Conservation (phyloP, 495 filamentous ascomycete genomes). For the Podospora anserina region DNA sequence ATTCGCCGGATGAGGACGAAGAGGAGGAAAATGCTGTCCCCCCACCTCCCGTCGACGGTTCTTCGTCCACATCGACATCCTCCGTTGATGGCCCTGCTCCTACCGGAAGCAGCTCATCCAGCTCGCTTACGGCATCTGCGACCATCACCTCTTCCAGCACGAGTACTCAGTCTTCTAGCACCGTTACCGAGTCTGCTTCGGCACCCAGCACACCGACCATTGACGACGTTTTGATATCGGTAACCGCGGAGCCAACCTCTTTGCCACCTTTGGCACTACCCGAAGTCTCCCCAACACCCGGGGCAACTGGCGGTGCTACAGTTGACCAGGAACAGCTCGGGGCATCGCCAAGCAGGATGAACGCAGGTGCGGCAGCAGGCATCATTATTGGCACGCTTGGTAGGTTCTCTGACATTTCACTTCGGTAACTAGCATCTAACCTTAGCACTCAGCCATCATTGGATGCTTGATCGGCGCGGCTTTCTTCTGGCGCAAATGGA, state of each 20-base stretch:
- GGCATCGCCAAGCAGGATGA: background rate
- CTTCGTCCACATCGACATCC: background rate
- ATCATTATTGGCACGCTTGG: slow-evolving; percentile 25
- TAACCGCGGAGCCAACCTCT: background rate
- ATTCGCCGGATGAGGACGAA: slow-evolving; percentile 5
- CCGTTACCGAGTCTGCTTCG: background rate
- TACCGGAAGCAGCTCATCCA: background rate
- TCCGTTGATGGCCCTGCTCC: background rate
- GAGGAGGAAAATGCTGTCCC: background rate
- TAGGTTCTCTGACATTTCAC: background rate
- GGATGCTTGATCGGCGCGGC: slow-evolving; percentile 16
- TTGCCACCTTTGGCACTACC: background rate
- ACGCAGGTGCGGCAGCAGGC: slow-evolving; percentile 16
- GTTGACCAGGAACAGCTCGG: background rate
- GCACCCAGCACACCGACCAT: background rate
- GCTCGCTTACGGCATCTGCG: background rate
- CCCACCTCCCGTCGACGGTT: background rate
- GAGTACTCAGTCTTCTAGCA: background rate
- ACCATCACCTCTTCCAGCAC: slow-evolving; percentile 1
- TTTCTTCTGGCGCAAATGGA: slow-evolving; percentile 23
- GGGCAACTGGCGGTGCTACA: background rate
- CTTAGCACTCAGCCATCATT: slow-evolving; percentile 12
- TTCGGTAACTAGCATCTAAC: background rate
- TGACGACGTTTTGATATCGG: background rate
- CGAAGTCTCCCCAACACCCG: slow-evolving; percentile 4